phyloP scores from a whole-genome alignment of 371 early-diverging fungal genomes.

The Mucor velutinosus region DNA sequence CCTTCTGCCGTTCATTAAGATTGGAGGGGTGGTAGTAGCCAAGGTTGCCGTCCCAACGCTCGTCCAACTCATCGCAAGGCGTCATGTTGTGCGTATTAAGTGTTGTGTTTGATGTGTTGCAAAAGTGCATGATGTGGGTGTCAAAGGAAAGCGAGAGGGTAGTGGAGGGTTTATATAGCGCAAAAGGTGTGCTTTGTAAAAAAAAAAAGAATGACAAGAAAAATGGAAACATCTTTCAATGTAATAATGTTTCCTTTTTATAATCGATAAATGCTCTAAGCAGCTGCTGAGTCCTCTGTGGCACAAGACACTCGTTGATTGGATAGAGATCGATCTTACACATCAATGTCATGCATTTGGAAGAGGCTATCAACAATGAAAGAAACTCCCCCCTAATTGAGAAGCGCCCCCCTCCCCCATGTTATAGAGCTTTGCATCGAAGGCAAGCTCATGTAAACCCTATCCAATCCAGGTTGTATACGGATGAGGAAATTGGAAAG shows the following conservation, averaged over 20 bases:
- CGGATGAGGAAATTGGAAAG: neutral
- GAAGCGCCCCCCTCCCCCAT: neutral
- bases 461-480: neutral
- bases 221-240: neutral
- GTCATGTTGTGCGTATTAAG: neutral
- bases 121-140: neutral
- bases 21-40: neutral
- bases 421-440: neutral
- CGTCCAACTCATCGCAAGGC: neutral
- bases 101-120: neutral
- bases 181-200: neutral
- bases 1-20: neutral
- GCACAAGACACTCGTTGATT: neutral
- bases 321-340: neutral
- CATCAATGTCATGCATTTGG: neutral
- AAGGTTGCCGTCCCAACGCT: constrained; percentile 1
- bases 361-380: neutral
- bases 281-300: neutral
- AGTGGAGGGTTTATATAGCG: neutral
- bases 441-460: neutral
- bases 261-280: neutral
- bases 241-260: neutral
- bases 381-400: neutral
- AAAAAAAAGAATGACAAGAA: neutral
- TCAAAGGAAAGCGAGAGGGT: neutral